Conservation (phyloP, 257 asterid genomes). For the Anisodus acutangulus region DNA sequence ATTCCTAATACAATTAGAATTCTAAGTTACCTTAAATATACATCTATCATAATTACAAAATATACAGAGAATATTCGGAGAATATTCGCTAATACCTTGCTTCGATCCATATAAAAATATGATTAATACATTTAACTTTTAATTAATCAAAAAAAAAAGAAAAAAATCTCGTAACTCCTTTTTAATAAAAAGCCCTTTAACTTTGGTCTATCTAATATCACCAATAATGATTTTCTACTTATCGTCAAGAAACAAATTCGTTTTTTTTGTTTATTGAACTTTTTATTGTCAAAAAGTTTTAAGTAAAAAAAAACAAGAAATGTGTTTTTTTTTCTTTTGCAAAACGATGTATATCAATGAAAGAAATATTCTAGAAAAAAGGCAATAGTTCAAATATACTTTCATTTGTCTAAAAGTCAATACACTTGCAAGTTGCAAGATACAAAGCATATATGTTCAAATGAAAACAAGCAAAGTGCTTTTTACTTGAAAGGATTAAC, state of each 20-base stretch:
- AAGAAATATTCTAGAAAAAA: constrained; percentile 13
- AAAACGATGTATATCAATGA: not conserved
- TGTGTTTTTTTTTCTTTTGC: not conserved
- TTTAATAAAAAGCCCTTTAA: not conserved
- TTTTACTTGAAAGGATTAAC: not conserved
- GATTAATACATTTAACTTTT: not conserved
- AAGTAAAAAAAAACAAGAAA: not conserved
- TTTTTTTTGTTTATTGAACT: not conserved
- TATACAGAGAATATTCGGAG: too few species aligned
- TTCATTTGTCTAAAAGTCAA: not conserved
- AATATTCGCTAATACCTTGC: too few species aligned
- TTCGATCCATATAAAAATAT: not conserved
- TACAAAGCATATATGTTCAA: not conserved
- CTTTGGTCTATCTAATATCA: not conserved
- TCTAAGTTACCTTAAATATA: too few species aligned
- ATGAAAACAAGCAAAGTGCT: not conserved
- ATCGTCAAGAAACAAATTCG: not conserved
- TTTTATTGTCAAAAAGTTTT: not conserved
- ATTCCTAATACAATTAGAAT: too few species aligned
- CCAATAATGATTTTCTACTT: not conserved
- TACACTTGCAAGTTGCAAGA: not conserved
- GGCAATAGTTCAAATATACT: constrained; percentile 16
- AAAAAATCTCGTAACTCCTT: not conserved
- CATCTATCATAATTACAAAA: too few species aligned
- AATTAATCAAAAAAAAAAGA: not conserved